Percentiles rank a stretch among this genome's conserved stretches.
Evolutionary conservation across 192 early-diverging fungal genomes (phyloP).

Genomic region (Geranomyces variabilis): DNA sequence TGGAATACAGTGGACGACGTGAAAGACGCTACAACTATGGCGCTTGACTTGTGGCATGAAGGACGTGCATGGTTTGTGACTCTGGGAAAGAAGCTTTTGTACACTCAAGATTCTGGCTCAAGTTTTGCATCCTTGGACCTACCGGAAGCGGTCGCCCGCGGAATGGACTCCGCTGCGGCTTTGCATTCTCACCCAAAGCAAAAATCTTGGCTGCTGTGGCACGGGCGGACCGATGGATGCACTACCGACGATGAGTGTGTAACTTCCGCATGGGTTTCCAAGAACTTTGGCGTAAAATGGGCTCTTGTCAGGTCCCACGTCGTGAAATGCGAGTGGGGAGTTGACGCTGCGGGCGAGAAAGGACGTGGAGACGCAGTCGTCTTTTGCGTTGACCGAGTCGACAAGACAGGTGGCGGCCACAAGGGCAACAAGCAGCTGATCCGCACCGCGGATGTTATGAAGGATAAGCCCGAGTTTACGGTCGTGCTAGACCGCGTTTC

Average conservation of each 20-base stretch:
- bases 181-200: slow-evolving; percentile 66
- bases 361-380: slow-evolving; percentile 66
- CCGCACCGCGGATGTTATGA: slow-evolving; percentile 23
- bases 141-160: slow-evolving; percentile 4
- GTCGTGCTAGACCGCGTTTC: slow-evolving; percentile 14
- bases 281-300: slow-evolving; percentile 2
- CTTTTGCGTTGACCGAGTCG: slow-evolving; percentile 68
- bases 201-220: slow-evolving; percentile 79
- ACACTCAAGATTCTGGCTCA: slow-evolving; percentile 33
- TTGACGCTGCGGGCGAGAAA: slow-evolving; percentile 39
- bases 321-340: slow-evolving; percentile 75
- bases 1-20: slow-evolving; percentile 11
- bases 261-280: not conserved
- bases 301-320: not conserved
- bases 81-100: slow-evolving; percentile 4
- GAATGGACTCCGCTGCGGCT: not conserved
- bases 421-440: slow-evolving; percentile 45
- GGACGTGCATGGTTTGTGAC: slow-evolving; percentile 42
- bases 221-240: slow-evolving; percentile 3
- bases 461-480: slow-evolving; percentile 28
- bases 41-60: slow-evolving; percentile 36
- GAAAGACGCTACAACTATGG: slow-evolving; percentile 29
- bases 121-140: not conserved
- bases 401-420: slow-evolving; percentile 62
- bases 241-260: slow-evolving; percentile 5